Base-by-base conservation (phyloP, 75 land plant species). In the Cunninghamia lanceolata region DNA sequence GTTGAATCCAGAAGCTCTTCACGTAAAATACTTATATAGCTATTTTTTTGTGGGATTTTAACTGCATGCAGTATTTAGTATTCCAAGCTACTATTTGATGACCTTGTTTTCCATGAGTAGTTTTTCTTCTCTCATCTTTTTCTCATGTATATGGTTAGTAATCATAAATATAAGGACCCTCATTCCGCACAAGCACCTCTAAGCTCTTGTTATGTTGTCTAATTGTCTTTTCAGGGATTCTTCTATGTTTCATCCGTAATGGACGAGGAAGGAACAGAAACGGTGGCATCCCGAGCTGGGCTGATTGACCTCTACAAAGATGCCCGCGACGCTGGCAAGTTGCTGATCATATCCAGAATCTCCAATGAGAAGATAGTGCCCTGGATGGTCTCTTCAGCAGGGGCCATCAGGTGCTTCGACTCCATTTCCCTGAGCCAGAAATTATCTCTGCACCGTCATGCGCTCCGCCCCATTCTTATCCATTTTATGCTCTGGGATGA, bases 341-440 rank as follows among this genome's bases (percentile, higher is more conserved):
- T 93, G 28, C 91, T 96, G 34, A 92, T 96, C 0, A 82, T 96
- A 46, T 94, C 99, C 11, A 87, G 99, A 81, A 70, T 96, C 6
- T 87, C 90, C 28, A 96, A 94, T 66, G 92, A 95, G 86, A 96
- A 94, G 89, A 90, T 96, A 10, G 91, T 94, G n/a, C 99, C 99
- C 25, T 95, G 99, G 97, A 86, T 96, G 87, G 96, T 94, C 4
- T 89, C 99, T 9, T 85, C 99, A 1, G 68, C 93, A 1, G 99
- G 99, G 21, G 92, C 91, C 34, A 90, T 96, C 83, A 86, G 94
- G 54, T 96, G 97, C 86, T 96, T 88, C 70, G 97, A 95, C 90
- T 92, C 96, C 3, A 88, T 92, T 45, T 95, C 99, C 13, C 89
- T 96, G 45, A 94, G 97, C 90, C 92, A 95, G 84, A 96, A 94